A percentile compares a stretch with the other conserved stretches of the same genome.
phyloP scores from a whole-genome alignment of 768 basidiomycete genomes.

The Amanita rimosa region DNA sequence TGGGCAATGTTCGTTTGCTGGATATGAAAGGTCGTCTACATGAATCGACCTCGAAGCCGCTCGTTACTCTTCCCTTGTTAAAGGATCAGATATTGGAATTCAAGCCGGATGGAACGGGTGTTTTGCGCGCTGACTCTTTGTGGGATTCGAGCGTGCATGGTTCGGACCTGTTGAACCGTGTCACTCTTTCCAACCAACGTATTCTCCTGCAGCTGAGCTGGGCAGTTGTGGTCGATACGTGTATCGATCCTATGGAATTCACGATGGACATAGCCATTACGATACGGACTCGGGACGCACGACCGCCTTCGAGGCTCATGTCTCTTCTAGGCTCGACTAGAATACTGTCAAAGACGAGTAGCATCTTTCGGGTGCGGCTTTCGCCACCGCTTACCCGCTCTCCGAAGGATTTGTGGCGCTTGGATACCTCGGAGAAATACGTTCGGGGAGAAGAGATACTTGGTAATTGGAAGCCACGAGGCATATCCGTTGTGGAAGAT shows the following conservation, averaged over 20 bases:
- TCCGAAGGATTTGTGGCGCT: constrained; percentile 82
- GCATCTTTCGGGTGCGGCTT: constrained; percentile 75
- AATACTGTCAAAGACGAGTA: constrained; percentile 66
- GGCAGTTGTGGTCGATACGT: constrained; percentile 73
- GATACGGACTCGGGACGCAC: constrained; percentile 77
- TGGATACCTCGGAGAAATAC: constrained; percentile 93
- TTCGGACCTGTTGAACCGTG: constrained; percentile 74
- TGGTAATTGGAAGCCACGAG: constrained; percentile 77
- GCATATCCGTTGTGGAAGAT: constrained; percentile 84
- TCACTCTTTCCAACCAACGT: constrained; percentile 69
- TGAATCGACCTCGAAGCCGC: constrained; percentile 60
- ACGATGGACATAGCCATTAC: constrained; percentile 77
- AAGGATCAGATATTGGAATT: constrained; percentile 67
- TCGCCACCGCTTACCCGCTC: constrained; percentile 80
- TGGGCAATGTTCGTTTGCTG: constrained; percentile 78
- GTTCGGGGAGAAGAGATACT: constrained; percentile 87
- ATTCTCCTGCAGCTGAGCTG: constrained; percentile 71
- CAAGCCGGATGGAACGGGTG: constrained; percentile 75
- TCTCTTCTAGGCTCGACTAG: constrained; percentile 71
- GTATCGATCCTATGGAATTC: constrained; percentile 82
- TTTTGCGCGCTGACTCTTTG: constrained; percentile 54
- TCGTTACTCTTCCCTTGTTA: constrained; percentile 64
- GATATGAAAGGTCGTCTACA: constrained; percentile 77
- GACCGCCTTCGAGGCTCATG: constrained; percentile 68
- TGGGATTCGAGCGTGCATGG: constrained; percentile 96